Evolutionary conservation across 495 filamentous ascomycete genomes (phyloP), one percentile per base, ranked within the genome.

Genomic region (Xylaria sp.): DNA sequence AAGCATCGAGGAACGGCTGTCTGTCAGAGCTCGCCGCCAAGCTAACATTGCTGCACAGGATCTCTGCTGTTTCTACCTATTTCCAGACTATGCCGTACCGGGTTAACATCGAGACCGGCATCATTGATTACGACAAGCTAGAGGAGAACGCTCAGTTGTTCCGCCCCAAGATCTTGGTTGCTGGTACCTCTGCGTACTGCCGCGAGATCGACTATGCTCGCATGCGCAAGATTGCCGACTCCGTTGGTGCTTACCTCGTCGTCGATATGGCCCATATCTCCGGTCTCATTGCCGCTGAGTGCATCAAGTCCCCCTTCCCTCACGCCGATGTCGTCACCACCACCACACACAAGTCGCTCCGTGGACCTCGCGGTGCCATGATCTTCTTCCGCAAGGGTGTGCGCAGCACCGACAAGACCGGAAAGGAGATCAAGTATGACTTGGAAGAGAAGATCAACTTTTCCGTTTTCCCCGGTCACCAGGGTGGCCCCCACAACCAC

Each of bases 261-360:
- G 93, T 95, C 61, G 97, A 99, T 77, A 99, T 99, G 92, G 97
- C 97, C 62, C 97, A 99, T 83, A 98, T 99, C 80, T 98, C 97
- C 21, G 97, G 97, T 74, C 88, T 99, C 58, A 92, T 98, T 67
- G 93, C 97, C 73, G 92, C 93, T 71, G 93, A 91, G 75, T 95
- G 97, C 78, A 97, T 98, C 75, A 93, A 95, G 71, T 93, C 93
- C 66, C 97, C 97, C 35, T 99, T 99, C 86, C 86, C 90, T 73
- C 88, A 97, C 77, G 94, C 95, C 70, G 97, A 98, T 82, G 92
- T 99, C 67, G 97, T 99, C 69, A 99, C 97, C 72, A 99, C 97
- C 68, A 99, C 97, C 69, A 99, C 97, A 61, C 97, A 99, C 90
- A 99, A 99, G 90, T 97, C 95, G 62, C 93, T 99, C 77, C 93